These are phyloP conservation scores for Stylosanthes scabra DNA, from an alignment of 331 rosid species.

Conservation along the genomic window DNA sequence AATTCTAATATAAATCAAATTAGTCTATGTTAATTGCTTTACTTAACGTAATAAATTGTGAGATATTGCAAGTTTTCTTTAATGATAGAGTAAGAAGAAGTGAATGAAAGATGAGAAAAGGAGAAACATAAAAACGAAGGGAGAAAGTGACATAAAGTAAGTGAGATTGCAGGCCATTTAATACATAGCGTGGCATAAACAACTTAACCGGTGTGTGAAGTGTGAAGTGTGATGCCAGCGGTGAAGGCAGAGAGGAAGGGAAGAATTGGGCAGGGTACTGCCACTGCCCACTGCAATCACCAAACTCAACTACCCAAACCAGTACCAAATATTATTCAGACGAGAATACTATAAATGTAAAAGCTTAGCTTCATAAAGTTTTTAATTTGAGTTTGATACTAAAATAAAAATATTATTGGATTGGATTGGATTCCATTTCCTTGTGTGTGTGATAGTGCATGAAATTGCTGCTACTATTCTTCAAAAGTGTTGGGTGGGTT, in stretches of 20 bases:
- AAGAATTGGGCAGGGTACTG: background rate
- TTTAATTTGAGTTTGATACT: slow-evolving; percentile 28
- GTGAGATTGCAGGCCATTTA: slow-evolving; percentile 37
- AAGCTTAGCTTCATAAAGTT: too few relatives aligned
- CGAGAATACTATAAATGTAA: slow-evolving; percentile 37
- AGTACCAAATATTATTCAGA: slow-evolving; percentile 34
- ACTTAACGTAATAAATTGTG: too few relatives aligned
- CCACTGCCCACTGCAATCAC: slow-evolving; percentile 34
- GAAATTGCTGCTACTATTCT: too few relatives aligned
- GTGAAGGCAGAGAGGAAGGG: background rate
- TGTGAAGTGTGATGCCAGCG: slow-evolving; percentile 2
- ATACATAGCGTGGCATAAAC: slow-evolving; percentile 37
- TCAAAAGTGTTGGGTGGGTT: slow-evolving; percentile 27
- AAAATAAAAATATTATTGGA: background rate
- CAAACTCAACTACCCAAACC: slow-evolving; percentile 46
- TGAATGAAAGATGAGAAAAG: background rate
- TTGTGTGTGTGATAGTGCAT: background rate
- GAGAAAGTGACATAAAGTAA: slow-evolving; percentile 42
- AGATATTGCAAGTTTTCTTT: too few relatives aligned
- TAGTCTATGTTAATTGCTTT: too few relatives aligned
- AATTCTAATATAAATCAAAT: too few relatives aligned
- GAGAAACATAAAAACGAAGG: slow-evolving; percentile 27
- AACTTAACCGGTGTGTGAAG: slow-evolving; percentile 27
- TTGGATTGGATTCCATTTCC: slow-evolving; percentile 31
- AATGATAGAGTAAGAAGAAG: too few relatives aligned